phyloP scores from a whole-genome alignment of 1,139 yeast genomes.

The Saccharomyces pastorianus region DNA sequence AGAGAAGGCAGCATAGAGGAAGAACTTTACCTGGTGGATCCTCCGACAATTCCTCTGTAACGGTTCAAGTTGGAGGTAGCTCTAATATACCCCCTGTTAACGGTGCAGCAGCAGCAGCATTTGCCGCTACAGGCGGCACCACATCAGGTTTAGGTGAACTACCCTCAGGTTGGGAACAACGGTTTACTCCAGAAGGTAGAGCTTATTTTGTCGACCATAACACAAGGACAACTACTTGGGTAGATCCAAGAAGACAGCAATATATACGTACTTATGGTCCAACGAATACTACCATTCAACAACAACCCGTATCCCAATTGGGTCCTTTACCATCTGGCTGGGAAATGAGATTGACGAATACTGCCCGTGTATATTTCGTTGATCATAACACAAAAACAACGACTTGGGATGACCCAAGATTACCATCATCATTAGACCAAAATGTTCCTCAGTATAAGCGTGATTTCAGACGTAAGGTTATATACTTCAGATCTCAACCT shows the following conservation, averaged over 20 bases:
- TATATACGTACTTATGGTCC: slow-evolving; percentile 92
- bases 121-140: slow-evolving; percentile 86
- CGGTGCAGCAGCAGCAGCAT: slow-evolving; percentile 66
- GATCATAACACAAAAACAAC: slow-evolving; percentile 98
- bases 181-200: slow-evolving; percentile 96
- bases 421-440: slow-evolving; percentile 94
- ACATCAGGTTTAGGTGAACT: slow-evolving; percentile 94
- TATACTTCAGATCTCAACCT: slow-evolving; percentile 96
- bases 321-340: slow-evolving; percentile 98
- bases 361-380: slow-evolving; percentile 96
- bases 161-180: slow-evolving; percentile 98
- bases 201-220: slow-evolving; percentile 97
- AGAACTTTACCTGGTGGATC: slow-evolving; percentile 79
- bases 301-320: slow-evolving; percentile 93
- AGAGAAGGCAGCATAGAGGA: slow-evolving; percentile 83
- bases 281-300: slow-evolving; percentile 73
- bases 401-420: slow-evolving; percentile 98
- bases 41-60: slow-evolving; percentile 29
- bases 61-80: slow-evolving; percentile 35
- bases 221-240: slow-evolving; percentile 99
- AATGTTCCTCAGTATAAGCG: slow-evolving; percentile 98
- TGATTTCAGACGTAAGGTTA: slow-evolving; percentile 94
- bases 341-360: slow-evolving; percentile 98
- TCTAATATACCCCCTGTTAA: slow-evolving; percentile 42
- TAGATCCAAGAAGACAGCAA: slow-evolving; percentile 97